Evolutionary conservation across 257 asterid genomes (phyloP), one percentile per base, ranked within the genome.

Genomic region (Solanum lignicaule): DNA sequence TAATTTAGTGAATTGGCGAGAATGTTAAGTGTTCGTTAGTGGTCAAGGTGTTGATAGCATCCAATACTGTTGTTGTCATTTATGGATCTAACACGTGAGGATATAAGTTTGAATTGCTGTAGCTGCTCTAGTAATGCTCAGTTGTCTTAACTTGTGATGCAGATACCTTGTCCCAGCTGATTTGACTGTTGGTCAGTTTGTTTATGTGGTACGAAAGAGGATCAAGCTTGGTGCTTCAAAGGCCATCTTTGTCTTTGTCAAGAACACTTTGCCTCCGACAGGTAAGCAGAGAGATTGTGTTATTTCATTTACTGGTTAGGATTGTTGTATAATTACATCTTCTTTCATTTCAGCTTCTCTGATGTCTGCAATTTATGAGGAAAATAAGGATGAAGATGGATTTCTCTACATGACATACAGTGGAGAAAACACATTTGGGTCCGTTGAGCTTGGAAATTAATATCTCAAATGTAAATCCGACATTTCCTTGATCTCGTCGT

Each of bases 341-440:
- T 85, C 60, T 36, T 85, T 27, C 39, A 12, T 91, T 85, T 55
- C 93, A 95, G 96, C 92, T 92, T 89, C 94, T 2, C 79, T 96
- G 90, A 89, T 96, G 95, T 95, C 98, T 84, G 93, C 95, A 87
- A 88, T 95, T 71, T 96, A 94, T 65, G 99, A 95, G 48, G 98
- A 95, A 35, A 78, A 92, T 92, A 95, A 95, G 92, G 98, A 95
- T 76, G 98, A 91, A 85, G 98, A 96, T 87, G 98, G 98, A 60
- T 95, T 95, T 90, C 95, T 96, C 71, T 96, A 96, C 94, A 93
- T 96, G 98, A 92, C 94, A 74, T 96, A 96, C 72, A 94, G 98
- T 65, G 95, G 98, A 12, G 98, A 96, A 92, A 95, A 93, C 91
- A 96, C 98, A 0, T 96, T 96, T 62, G 98, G 98, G 41, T 89